Evolutionary conservation across 441 rosid species (phyloP).

Genomic region (Theobroma grandiflorum): DNA sequence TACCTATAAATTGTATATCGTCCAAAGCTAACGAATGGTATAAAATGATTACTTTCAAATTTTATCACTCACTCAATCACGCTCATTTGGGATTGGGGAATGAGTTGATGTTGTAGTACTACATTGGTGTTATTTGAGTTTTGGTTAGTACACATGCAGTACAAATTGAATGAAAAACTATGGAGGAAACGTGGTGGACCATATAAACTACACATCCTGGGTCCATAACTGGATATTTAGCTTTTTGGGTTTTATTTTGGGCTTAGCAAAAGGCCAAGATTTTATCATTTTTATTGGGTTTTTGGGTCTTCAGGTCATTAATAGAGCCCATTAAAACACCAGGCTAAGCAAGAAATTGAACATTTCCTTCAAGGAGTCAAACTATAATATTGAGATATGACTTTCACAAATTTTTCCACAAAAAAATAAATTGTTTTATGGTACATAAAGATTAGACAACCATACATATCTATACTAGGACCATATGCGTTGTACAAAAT

Average conservation of each 20-base stretch:
- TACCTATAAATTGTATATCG: neutral
- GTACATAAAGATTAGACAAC: too few species aligned
- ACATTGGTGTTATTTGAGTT: conserved; percentile 4
- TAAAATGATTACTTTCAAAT: neutral
- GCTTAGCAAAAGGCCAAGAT: neutral
- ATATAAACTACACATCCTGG: neutral
- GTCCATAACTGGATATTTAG: neutral
- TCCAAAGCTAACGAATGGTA: neutral
- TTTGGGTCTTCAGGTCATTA: neutral
- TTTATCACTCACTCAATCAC: neutral
- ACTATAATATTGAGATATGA: too few species aligned
- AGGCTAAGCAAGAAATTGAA: neutral
- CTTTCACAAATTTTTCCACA: too few species aligned
- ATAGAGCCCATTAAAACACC: too few species aligned
- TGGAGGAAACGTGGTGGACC: neutral
- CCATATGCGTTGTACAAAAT: too few species aligned
- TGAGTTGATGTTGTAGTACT: neutral
- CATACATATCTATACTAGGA: too few species aligned
- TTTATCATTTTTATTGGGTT: neutral
- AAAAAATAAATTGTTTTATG: too few species aligned
- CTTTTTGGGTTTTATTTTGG: neutral
- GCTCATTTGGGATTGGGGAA: neutral
- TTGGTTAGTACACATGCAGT: conserved; percentile 13
- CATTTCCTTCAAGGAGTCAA: too few species aligned
- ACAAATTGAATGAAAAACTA: neutral